A percentile compares a stretch with the other conserved stretches of the same genome.
Conservation (phyloP, 2,329 filamentous ascomycete species). For the Talaromyces albobiverticillius region DNA sequence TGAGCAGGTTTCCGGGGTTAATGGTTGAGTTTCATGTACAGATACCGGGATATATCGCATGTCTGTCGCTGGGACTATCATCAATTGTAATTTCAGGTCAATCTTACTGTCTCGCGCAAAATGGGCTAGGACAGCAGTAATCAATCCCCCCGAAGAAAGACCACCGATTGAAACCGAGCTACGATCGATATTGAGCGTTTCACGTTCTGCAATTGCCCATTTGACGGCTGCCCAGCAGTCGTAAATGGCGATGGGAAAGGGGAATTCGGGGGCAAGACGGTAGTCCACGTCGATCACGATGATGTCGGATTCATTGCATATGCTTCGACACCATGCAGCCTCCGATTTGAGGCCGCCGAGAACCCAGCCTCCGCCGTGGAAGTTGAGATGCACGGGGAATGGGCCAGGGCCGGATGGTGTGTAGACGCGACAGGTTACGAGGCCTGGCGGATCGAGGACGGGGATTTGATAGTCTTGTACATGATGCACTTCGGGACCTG, state of each 20-base stretch:
- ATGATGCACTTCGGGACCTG: conserved; percentile 19
- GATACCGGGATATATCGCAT: conserved; percentile 25
- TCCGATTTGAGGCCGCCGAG: conserved; percentile 39
- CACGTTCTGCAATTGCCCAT: conserved; percentile 34
- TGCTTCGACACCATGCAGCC: conserved; percentile 40
- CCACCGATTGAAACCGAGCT: conserved; percentile 37
- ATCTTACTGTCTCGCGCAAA: conserved; percentile 36
- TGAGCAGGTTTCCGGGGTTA: conserved; percentile 20
- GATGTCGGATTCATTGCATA: conserved; percentile 37
- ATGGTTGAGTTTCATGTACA: conserved; percentile 18
- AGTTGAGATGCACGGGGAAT: conserved; percentile 32
- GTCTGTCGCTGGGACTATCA: conserved; percentile 32
- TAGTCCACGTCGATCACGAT: conserved; percentile 47
- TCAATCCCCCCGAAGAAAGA: conserved; percentile 38
- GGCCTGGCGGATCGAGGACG: conserved; percentile 23
- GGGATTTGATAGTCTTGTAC: conserved; percentile 21
- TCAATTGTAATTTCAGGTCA: conserved; percentile 26
- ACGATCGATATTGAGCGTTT: conserved; percentile 34
- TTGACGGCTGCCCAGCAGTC: conserved; percentile 41
- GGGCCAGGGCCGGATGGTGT: conserved; percentile 24
- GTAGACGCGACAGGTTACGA: conserved; percentile 25
- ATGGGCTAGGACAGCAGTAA: conserved; percentile 37
- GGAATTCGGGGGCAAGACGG: conserved; percentile 39
- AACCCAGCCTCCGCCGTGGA: conserved; percentile 44
- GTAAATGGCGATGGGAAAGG: conserved; percentile 36